Percentiles rank a stretch among this genome's conserved stretches.
Conservation (phyloP, 768 basidiomycete genomes). For the Suillus bovinus region DNA sequence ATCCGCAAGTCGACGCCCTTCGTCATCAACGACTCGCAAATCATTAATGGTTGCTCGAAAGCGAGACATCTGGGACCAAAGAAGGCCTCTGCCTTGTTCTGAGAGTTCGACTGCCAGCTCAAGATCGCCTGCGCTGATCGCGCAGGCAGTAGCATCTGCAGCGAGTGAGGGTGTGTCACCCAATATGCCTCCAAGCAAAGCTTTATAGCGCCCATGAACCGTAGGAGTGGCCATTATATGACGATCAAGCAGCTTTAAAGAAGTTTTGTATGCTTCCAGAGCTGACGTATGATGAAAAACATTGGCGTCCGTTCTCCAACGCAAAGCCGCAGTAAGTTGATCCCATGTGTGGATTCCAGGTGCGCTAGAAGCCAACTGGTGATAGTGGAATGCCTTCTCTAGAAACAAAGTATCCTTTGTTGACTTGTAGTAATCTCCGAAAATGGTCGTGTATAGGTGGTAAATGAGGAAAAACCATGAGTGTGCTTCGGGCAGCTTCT, state of each 20-base stretch:
- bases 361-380: slow-evolving; percentile 16
- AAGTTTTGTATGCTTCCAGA: slow-evolving; percentile 24
- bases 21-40: slow-evolving; percentile 17
- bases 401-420: not conserved
- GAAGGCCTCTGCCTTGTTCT: slow-evolving; percentile 31
- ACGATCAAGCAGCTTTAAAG: slow-evolving; percentile 19
- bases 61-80: slow-evolving; percentile 32
- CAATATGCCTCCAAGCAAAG: slow-evolving; percentile 13
- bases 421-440: not conserved
- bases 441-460: not conserved
- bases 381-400: slow-evolving; percentile 18
- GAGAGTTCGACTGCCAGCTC: slow-evolving; percentile 36
- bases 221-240: slow-evolving; percentile 21
- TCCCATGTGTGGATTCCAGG: slow-evolving; percentile 4
- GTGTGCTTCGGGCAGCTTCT: slow-evolving; percentile 14
- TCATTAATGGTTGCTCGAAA: slow-evolving; percentile 27
- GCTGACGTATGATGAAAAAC: slow-evolving; percentile 16
- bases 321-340: slow-evolving; percentile 15
- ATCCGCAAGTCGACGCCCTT: slow-evolving; percentile 23
- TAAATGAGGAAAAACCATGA: not conserved
- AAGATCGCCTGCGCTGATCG: slow-evolving; percentile 20
- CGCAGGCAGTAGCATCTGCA: slow-evolving; percentile 28
- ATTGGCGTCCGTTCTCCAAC: slow-evolving; percentile 19
- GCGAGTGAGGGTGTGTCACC: slow-evolving; percentile 15
- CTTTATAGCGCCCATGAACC: slow-evolving; percentile 17